Evolutionary conservation across 2,329 filamentous ascomycete species (phyloP).

Genomic region (Grosmannia huntii): DNA sequence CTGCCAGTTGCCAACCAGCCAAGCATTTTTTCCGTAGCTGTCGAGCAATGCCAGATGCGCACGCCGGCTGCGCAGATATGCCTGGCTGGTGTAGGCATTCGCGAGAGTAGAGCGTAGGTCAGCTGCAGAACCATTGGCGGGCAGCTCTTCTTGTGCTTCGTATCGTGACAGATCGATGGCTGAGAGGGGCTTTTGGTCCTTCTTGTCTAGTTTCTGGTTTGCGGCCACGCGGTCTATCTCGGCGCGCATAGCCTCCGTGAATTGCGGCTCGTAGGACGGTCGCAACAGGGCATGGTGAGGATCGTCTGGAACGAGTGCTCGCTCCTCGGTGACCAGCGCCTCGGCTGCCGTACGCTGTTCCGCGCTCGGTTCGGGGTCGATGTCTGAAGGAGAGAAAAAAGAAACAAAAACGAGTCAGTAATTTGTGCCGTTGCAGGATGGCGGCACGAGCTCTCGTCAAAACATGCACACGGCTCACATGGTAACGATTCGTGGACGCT

Average conservation of each 20-base stretch:
- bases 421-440: not conserved
- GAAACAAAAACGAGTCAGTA: slow-evolving; percentile 10
- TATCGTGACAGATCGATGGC: slow-evolving; percentile 72
- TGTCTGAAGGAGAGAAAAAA: slow-evolving; percentile 41
- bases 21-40: slow-evolving; percentile 74
- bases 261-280: slow-evolving; percentile 34
- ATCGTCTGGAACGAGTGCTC: slow-evolving; percentile 27
- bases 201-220: slow-evolving; percentile 4
- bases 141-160: slow-evolving; percentile 51
- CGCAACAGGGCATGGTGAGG: slow-evolving; percentile 47
- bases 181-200: slow-evolving; percentile 24
- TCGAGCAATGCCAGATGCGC: slow-evolving; percentile 61
- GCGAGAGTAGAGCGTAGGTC: slow-evolving; percentile 52
- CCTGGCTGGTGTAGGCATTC: slow-evolving; percentile 33
- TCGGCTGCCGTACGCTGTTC: slow-evolving; percentile 52
- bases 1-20: slow-evolving; percentile 76
- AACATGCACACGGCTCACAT: slow-evolving; percentile 39
- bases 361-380: slow-evolving; percentile 60
- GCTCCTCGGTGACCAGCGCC: slow-evolving; percentile 56
- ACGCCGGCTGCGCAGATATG: slow-evolving; percentile 39
- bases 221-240: slow-evolving; percentile 57
- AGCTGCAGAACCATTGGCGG: slow-evolving; percentile 10
- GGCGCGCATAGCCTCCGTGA: slow-evolving; percentile 51
- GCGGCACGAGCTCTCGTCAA: not conserved
- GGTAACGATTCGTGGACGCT: slow-evolving; percentile 69